phyloP scores from a whole-genome alignment of 1,284 basidiomycete species.

The Pulchroboletus neoregius region DNA sequence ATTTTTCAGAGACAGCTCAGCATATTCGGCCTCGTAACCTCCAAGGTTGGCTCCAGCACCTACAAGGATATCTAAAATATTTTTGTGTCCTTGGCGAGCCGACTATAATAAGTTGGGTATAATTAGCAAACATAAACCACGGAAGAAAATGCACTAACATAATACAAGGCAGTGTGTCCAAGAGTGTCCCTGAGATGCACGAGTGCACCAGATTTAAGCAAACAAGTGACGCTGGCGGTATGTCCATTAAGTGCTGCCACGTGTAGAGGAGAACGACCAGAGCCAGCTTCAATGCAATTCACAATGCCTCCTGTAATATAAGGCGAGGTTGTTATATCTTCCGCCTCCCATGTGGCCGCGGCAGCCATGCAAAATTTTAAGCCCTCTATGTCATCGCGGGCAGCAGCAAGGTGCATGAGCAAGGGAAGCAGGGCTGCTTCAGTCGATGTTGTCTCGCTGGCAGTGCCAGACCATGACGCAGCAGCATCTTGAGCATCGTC shows the following conservation, averaged over 20 bases:
- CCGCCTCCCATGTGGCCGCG: slow-evolving; percentile 29
- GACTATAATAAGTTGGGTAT: slow-evolving; percentile 42
- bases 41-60: slow-evolving; percentile 72
- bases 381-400: slow-evolving; percentile 59
- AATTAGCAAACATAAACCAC: not conserved
- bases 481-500: slow-evolving; percentile 46
- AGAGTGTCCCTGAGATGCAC: slow-evolving; percentile 78
- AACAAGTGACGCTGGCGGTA: slow-evolving; percentile 47
- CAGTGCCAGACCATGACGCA: slow-evolving; percentile 75
- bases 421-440: slow-evolving; percentile 70
- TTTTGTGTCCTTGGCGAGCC: slow-evolving; percentile 59
- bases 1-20: slow-evolving; percentile 45
- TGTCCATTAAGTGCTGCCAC: slow-evolving; percentile 74
- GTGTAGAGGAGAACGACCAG: slow-evolving; percentile 76
- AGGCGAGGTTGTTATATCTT: slow-evolving; percentile 21
- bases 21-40: slow-evolving; percentile 62
- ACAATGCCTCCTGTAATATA: slow-evolving; percentile 60
- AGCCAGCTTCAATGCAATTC: slow-evolving; percentile 65
- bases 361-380: slow-evolving; percentile 55
- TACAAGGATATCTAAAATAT: slow-evolving; percentile 65
- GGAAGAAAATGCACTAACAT: slow-evolving; percentile 43
- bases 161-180: slow-evolving; percentile 81
- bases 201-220: slow-evolving; percentile 78
- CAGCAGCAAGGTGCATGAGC: slow-evolving; percentile 73
- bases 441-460: slow-evolving; percentile 62